Conservation (phyloP, 208 protist species). For the Novymonas esmeraldas region DNA sequence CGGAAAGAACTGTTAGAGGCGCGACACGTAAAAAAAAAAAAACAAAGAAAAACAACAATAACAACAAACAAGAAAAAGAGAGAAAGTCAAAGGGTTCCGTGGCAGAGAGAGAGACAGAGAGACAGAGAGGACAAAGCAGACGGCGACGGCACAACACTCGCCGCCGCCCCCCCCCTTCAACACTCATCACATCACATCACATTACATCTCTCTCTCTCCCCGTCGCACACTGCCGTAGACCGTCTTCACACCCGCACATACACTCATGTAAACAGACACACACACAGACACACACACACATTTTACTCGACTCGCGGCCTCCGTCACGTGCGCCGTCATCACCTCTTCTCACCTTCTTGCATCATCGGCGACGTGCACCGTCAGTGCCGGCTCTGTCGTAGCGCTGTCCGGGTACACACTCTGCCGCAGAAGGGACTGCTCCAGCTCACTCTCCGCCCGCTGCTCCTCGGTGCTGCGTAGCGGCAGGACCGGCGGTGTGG, state of each 20-base stretch:
- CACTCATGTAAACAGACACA: neutral
- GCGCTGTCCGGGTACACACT: neutral
- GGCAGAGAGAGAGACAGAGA: neutral
- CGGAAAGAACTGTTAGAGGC: too few species aligned
- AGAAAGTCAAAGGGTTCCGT: neutral
- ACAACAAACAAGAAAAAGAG: neutral
- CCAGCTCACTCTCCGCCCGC: neutral
- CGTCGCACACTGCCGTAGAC: too few species aligned
- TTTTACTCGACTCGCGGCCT: neutral
- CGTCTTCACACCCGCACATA: neutral
- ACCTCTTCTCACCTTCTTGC: neutral
- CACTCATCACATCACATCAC: neutral
- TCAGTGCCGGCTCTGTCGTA: too few species aligned
- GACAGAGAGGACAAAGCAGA: slow-evolving; percentile 4
- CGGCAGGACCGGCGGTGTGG: slow-evolving; percentile 1
- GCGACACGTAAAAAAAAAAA: neutral
- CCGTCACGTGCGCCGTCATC: neutral
- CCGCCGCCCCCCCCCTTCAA: neutral
- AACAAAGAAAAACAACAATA: neutral
- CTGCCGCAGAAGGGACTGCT: slow-evolving; percentile 5
- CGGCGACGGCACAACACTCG: neutral
- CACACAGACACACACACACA: neutral
- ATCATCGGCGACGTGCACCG: neutral
- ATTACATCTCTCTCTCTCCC: too few species aligned
- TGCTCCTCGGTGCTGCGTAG: slow-evolving; percentile 16